A percentile compares a stretch with the other conserved stretches of the same genome.
These are phyloP conservation scores for Solanum gracilifrons DNA, from an alignment of 257 asterid species.

Conservation along the genomic window DNA sequence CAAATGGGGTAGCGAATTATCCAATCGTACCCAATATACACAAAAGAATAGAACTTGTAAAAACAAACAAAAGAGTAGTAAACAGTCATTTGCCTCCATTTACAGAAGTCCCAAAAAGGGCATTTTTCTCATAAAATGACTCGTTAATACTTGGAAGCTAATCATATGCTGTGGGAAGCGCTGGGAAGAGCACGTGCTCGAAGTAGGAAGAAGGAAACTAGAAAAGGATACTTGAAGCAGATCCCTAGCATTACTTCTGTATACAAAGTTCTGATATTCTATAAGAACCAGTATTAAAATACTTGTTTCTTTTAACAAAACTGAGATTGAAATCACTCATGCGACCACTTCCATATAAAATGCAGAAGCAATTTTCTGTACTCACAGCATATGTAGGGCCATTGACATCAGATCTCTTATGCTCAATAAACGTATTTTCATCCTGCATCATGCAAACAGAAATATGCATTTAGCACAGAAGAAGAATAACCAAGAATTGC, in stretches of 20 bases:
- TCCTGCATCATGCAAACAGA: slow-evolving; percentile 33
- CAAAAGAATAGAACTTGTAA: neutral
- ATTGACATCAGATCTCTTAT: slow-evolving; percentile 38
- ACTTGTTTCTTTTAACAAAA: neutral
- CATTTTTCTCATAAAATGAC: neutral
- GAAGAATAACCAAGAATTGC: neutral
- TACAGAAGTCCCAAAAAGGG: neutral
- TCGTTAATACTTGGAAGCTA: neutral
- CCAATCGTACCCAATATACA: neutral
- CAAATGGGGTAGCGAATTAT: neutral
- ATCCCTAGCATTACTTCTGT: neutral
- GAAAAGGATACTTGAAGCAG: neutral
- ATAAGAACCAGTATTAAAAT: neutral
- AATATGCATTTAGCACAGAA: neutral
- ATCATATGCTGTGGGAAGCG: neutral
- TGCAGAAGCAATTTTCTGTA: neutral
- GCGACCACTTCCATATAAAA: neutral
- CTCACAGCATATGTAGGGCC: slow-evolving; percentile 86
- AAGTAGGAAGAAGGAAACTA: neutral
- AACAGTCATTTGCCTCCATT: neutral
- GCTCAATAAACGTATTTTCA: slow-evolving; percentile 16
- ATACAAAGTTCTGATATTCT: neutral
- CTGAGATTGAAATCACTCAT: neutral
- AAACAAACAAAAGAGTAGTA: neutral
- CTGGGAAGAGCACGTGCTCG: neutral